Base-by-base conservation (phyloP, 2,329 filamentous ascomycete species). In the Trichoderma sp. region DNA sequence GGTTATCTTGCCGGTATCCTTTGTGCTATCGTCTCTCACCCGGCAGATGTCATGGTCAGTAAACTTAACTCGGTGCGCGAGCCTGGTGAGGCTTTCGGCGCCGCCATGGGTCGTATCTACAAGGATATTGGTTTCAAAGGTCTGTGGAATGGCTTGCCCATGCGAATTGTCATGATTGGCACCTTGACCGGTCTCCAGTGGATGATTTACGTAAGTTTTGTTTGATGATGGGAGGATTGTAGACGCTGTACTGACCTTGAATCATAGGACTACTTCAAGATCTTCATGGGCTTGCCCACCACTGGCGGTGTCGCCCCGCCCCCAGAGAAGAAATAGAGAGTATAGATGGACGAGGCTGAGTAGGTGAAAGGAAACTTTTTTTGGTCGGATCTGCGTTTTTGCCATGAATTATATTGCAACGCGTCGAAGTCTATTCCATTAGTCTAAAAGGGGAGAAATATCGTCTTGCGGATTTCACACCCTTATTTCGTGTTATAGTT, bases 131-230 rank as follows among this genome's bases (percentile, higher is more conserved):
- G 93, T 35, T 96, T 97, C 79, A 74, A 73, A 17, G 94, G 94
- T n/a, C 85, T 97, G 32, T 97, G 94, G 94, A 97, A 96, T 75
- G 94, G 94, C 9, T 81, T 97, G 53, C 90, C 92, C 0, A 91
- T 97, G 59, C 78, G 86, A 68, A 97, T 97, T 75, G 89, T 97
- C 75, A 97, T 97, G 93, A 92, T 96, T 71, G 92, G 90, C 72
- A 91, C 88, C 32, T 78, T 91, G 75, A 96, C 92, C 22, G 92
- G 92, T 68, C 82, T 97, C 70, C 93, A 97, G 82, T 97, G 93
- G 93, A 92, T 96, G 90, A 95, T 94, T 78, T 95, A 94, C 81
- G 90, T 87, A 74, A 83, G 84, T 80, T n/a, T n/a, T n/a, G 27
- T 32, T 27, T 10, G 17, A 12, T 4, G 5, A 42, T 13, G n/a